A percentile compares a stretch with the other conserved stretches of the same genome.
These are phyloP conservation scores for Arthrobotrys entomopaga DNA, from an alignment of 2,329 filamentous ascomycete species.

Conservation along the genomic window DNA sequence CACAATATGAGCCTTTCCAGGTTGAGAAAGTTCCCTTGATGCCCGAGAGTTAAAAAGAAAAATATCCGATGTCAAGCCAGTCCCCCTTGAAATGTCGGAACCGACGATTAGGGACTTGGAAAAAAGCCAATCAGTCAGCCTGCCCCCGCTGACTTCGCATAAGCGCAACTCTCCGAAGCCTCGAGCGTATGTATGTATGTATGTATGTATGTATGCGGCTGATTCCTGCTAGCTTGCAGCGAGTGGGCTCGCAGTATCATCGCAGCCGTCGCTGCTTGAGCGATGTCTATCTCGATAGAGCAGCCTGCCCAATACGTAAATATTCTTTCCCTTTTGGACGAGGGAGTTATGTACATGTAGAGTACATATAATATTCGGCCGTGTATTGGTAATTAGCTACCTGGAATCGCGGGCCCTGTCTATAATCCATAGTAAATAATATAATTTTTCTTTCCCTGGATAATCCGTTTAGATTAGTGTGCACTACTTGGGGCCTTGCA, in stretches of 20 bases:
- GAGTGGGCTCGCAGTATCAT: too few relatives aligned
- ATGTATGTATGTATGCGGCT: too few relatives aligned
- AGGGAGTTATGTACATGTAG: too few relatives aligned
- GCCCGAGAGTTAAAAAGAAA: neutral
- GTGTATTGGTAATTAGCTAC: too few relatives aligned
- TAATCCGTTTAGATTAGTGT: slow-evolving; percentile 15
- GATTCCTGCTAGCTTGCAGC: too few relatives aligned
- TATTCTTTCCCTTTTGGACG: too few relatives aligned
- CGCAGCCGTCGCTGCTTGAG: too few relatives aligned
- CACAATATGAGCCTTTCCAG: neutral
- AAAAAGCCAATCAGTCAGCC: slow-evolving; percentile 39
- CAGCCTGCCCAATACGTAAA: too few relatives aligned
- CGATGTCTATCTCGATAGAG: too few relatives aligned
- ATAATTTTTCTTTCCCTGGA: neutral
- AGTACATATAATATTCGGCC: too few relatives aligned
- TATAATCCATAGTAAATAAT: neutral
- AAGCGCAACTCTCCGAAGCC: slow-evolving; percentile 8
- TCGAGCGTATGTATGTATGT: too few relatives aligned
- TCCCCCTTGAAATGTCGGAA: slow-evolving; percentile 32
- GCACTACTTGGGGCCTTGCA: slow-evolving; percentile 6
- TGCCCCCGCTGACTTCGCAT: slow-evolving; percentile 2
- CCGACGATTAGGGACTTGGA: slow-evolving; percentile 19
- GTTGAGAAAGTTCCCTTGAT: neutral
- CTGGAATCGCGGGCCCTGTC: too few relatives aligned
- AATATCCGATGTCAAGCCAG: slow-evolving; percentile 27